These are phyloP conservation scores for Paracoccidioides brasiliensis DNA, from an alignment of 2,329 filamentous ascomycete genomes.

Conservation along the genomic window DNA sequence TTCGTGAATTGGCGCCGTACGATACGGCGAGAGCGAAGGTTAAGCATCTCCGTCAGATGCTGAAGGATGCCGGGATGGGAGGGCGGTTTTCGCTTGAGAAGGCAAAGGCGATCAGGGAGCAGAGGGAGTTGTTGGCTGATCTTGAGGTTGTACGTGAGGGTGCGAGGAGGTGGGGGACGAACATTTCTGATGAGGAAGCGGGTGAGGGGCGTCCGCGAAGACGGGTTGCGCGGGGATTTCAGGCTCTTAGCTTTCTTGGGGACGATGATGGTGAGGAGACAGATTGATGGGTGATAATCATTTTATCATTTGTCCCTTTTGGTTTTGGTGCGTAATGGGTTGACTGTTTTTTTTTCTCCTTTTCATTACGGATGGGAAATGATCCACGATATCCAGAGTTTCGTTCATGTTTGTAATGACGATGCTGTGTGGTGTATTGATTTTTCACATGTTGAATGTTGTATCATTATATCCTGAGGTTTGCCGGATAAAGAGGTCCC, in stretches of 20 bases:
- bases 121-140: constrained; percentile 70
- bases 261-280: constrained; percentile 56
- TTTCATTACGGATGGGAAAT: neutral
- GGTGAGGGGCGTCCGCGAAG: constrained; percentile 26
- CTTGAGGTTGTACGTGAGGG: constrained; percentile 75
- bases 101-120: constrained; percentile 75
- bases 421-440: no score
- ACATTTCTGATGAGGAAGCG: constrained; percentile 29
- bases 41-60: constrained; percentile 62
- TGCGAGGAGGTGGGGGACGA: constrained; percentile 62
- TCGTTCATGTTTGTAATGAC: no score
- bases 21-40: constrained; percentile 68
- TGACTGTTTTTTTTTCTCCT: neutral
- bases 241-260: constrained; percentile 43
- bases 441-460: no score
- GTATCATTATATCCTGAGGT: no score
- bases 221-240: constrained; percentile 30
- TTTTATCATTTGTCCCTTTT: constrained; percentile 3
- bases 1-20: constrained; percentile 64
- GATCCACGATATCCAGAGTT: neutral
- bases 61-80: constrained; percentile 73
- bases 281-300: constrained; percentile 21
- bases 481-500: no score
- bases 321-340: neutral
- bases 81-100: constrained; percentile 77